Evolutionary conservation across 2,329 filamentous ascomycete genomes (phyloP).

Genomic region (Colletotrichum camelliae): DNA sequence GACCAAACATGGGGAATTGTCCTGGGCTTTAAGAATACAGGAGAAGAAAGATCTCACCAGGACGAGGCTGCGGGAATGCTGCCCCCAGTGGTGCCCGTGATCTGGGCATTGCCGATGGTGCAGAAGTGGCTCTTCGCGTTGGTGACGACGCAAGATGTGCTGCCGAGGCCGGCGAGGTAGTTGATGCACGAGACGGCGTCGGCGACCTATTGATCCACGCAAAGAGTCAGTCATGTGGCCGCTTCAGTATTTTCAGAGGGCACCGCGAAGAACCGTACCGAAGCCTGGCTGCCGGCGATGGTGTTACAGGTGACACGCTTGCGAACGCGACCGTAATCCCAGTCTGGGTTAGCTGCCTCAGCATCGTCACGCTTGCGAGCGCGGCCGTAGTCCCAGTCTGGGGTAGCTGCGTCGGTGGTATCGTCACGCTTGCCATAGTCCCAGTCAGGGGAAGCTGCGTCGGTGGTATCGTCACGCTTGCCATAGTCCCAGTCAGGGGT

Average conservation of each 20-base stretch:
- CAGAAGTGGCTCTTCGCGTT: not conserved
- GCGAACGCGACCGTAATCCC: not conserved
- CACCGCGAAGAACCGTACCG: not conserved
- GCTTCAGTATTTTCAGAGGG: not conserved
- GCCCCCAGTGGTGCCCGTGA: not conserved
- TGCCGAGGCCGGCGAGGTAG: constrained; percentile 4
- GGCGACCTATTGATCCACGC: not conserved
- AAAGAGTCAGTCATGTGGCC: not conserved
- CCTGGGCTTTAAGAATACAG: not conserved
- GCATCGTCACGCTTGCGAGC: not conserved
- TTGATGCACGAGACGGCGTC: constrained; percentile 19
- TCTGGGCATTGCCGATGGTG: not conserved
- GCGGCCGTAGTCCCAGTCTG: not conserved
- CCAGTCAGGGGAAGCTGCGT: too few species aligned
- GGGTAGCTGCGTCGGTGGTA: too few species aligned
- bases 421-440: too few species aligned
- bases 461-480: too few species aligned
- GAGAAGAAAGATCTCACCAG: not conserved
- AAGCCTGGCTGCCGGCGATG: not conserved
- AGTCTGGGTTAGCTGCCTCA: not conserved
- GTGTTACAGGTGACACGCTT: constrained; percentile 7
- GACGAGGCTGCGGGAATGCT: not conserved
- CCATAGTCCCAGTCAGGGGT: too few species aligned
- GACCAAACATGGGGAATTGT: not conserved
- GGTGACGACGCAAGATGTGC: not conserved